Percentiles rank a stretch among this genome's conserved stretches.
phyloP scores from a whole-genome alignment of 179 eudicot species.

The Patellifolia procumbens region DNA sequence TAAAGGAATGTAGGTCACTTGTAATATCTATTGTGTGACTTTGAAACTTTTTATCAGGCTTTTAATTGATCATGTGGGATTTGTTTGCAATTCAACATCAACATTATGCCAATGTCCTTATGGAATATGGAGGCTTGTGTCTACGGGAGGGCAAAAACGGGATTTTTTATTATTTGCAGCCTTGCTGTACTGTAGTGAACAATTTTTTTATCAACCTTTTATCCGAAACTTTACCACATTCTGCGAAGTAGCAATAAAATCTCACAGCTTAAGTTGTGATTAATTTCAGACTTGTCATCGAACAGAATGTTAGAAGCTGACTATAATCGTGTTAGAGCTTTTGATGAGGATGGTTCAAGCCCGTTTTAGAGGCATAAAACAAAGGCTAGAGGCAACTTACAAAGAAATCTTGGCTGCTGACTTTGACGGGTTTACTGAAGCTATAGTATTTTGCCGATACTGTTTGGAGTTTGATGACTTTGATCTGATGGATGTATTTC shows the following conservation, averaged over 20 bases:
- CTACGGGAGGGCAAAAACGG: not conserved
- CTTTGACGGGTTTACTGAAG: not conserved
- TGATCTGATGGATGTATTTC: not conserved
- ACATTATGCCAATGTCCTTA: not conserved
- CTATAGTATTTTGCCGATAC: not conserved
- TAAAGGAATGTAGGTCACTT: not conserved
- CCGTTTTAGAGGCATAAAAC: not conserved
- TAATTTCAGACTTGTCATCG: not conserved
- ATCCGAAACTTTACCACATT: not conserved
- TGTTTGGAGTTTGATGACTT: not conserved
- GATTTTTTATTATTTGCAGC: not conserved
- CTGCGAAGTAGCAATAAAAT: not conserved
- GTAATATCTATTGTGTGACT: not conserved
- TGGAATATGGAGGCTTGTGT: too few relatives aligned
- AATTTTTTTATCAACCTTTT: not conserved
- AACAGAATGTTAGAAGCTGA: not conserved
- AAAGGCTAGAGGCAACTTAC: not conserved
- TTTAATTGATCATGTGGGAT: not conserved
- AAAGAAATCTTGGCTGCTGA: not conserved
- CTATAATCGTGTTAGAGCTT: not conserved
- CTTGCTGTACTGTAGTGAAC: too few relatives aligned
- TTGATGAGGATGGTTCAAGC: not conserved
- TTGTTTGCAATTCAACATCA: not conserved
- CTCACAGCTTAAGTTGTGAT: not conserved
- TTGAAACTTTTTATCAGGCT: not conserved